These are phyloP conservation scores for Lumnitzera racemosa DNA, from an alignment of 345 rosid genomes.

Conservation along the genomic window DNA sequence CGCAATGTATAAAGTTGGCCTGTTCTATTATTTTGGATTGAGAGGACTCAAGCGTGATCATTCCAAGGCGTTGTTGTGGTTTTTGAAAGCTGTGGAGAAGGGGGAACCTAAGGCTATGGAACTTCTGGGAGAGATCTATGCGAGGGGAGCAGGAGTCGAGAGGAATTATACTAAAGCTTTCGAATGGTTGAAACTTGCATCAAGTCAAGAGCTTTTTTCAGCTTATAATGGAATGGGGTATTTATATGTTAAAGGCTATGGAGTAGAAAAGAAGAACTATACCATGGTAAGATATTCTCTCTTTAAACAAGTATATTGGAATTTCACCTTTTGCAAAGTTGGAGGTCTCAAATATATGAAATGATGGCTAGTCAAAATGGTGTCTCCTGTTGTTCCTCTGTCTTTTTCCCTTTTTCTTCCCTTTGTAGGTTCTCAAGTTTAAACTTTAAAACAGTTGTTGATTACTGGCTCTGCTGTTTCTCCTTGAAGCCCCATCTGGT, in stretches of 20 bases:
- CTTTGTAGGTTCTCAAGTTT: no score
- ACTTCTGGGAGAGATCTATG: constrained; percentile 95
- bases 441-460: no score
- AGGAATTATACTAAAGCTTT: constrained; percentile 91
- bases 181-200: constrained; percentile 88
- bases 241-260: constrained; percentile 92
- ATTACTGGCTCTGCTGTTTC: no score
- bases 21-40: constrained; percentile 90
- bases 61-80: constrained; percentile 83
- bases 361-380: no score
- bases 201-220: constrained; percentile 67
- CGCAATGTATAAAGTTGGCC: constrained; percentile 86
- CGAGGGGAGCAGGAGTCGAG: constrained; percentile 97
- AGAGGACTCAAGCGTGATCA: constrained; percentile 94
- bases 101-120: constrained; percentile 96
- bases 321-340: no score
- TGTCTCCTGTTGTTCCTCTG: no score
- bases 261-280: constrained; percentile 90
- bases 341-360: no score
- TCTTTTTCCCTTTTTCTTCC: no score
- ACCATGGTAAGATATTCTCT: constrained; percentile 51
- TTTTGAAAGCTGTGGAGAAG: constrained; percentile 76
- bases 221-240: constrained; percentile 97
- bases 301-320: neutral
- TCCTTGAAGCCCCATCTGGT: no score